Evolutionary conservation across 495 filamentous ascomycete species (phyloP), one percentile per base, ranked within the genome.

Genomic region (Penicillium verhagenii): DNA sequence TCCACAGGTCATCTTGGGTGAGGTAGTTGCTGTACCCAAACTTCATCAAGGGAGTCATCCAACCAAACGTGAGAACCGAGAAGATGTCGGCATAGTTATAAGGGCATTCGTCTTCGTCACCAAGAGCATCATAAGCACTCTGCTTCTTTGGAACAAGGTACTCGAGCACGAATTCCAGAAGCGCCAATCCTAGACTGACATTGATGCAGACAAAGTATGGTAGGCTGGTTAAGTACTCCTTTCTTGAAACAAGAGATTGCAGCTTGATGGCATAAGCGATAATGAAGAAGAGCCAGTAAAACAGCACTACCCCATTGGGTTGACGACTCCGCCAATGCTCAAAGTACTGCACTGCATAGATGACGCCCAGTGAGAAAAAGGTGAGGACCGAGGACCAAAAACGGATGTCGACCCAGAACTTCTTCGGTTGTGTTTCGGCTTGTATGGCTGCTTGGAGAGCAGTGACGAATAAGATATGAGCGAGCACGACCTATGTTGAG

Each of bases 21-120:
- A 99, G 79, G 65, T 81, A 99, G 50, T 91, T 83, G 61, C 86
- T 89, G 72, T 99, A 97, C 16, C 95, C 95, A 72, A 86, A 85
- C 62, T 87, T 91, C 95, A 99, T 99, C 82, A 97, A 72, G 14
- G 93, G 91, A 0, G 95, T 99, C 91, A 99, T 96, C 95, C 95
- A 99, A 52, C 89, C 84, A 68, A 99, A 99, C 9, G 93, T 96
- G 26, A 99, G 82, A 35, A 89, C 83, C 9, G 93, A 96, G 73
- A 97, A 97, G 42, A 97, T 79, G 50, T 92, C 91, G 20, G 95
- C 92, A 73, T 96, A 95, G 75, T 97, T 92, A 29, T 87, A 86
- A 0, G 95, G 95, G 60, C 94, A 97, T 74, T 97, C 92, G 53
- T 92, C 90, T 52, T 90, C 85, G 50, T 94, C 90, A n/a, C 87